Conservation (phyloP, 192 early-diverging fungal genomes). For the Backusella luteola region DNA sequence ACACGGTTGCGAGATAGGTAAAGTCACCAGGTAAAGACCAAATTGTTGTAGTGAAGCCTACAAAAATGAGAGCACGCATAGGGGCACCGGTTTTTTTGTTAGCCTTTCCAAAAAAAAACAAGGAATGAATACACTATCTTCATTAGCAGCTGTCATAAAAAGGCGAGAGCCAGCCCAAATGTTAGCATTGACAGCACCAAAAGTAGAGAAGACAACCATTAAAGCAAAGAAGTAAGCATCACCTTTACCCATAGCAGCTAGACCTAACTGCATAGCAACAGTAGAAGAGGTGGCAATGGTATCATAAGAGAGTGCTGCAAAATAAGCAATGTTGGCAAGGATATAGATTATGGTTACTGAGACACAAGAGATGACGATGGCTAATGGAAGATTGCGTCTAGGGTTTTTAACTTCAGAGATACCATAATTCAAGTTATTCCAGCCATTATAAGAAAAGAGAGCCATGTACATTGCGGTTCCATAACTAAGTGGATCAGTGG, state of each 20-base stretch:
- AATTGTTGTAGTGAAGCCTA: slow-evolving; percentile 51
- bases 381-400: slow-evolving; percentile 67
- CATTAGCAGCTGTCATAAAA: slow-evolving; percentile 51
- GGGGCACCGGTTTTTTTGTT: slow-evolving; percentile 56
- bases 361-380: slow-evolving; percentile 65
- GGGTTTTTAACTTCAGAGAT: slow-evolving; percentile 81
- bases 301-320: slow-evolving; percentile 66
- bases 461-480: slow-evolving; percentile 68
- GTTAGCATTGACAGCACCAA: slow-evolving; percentile 76
- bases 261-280: slow-evolving; percentile 65
- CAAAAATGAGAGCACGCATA: slow-evolving; percentile 57
- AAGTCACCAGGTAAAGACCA: slow-evolving; percentile 60
- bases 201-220: slow-evolving; percentile 66
- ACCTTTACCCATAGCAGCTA: slow-evolving; percentile 58
- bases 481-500: slow-evolving; percentile 56
- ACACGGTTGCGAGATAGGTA: slow-evolving; percentile 67
- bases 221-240: slow-evolving; percentile 66
- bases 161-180: slow-evolving; percentile 69
- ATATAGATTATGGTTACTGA: slow-evolving; percentile 71
- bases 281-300: slow-evolving; percentile 58
- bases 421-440: slow-evolving; percentile 74
- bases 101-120: slow-evolving; percentile 56
- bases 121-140: slow-evolving; percentile 60
- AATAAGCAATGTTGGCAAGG: slow-evolving; percentile 78
- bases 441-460: slow-evolving; percentile 60